A percentile compares a stretch with the other conserved stretches of the same genome.
These are phyloP conservation scores for Hanseniaspora pseudoguilliermondii DNA, from an alignment of 805 yeast species.

Conservation along the genomic window DNA sequence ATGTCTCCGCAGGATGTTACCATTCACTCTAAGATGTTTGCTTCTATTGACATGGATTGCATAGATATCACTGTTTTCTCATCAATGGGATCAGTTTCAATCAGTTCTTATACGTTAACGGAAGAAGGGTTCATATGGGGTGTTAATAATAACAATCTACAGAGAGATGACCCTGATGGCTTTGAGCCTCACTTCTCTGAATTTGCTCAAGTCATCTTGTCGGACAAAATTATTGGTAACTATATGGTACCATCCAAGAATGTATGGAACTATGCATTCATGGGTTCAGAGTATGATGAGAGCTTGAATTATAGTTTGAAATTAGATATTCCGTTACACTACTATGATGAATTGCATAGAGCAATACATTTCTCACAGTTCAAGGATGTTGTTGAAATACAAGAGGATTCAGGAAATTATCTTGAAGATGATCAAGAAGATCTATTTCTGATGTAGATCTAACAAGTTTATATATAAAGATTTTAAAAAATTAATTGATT, in stretches of 20 bases:
- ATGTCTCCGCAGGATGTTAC: constrained; percentile 63
- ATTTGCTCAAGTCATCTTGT: constrained; percentile 55
- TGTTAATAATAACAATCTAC: constrained; percentile 39
- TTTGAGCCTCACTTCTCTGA: constrained; percentile 48
- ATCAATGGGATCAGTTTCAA: constrained; percentile 72
- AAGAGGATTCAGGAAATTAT: constrained; percentile 19
- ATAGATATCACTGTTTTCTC: constrained; percentile 56
- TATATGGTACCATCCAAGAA: constrained; percentile 75
- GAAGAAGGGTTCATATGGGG: constrained; percentile 77
- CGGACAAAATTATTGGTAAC: constrained; percentile 66
- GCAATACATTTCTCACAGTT: constrained; percentile 76
- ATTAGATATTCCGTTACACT: constrained; percentile 66
- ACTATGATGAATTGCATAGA: constrained; percentile 76
- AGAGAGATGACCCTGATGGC: constrained; percentile 51
- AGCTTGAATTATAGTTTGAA: constrained; percentile 50
- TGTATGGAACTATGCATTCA: constrained; percentile 83
- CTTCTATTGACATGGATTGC: constrained; percentile 28
- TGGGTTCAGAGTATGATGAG: constrained; percentile 71
- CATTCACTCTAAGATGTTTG: constrained; percentile 35
- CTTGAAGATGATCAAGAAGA: constrained; percentile 56
- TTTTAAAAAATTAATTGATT: not conserved
- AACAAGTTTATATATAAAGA: constrained; percentile 34
- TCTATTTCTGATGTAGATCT: constrained; percentile 29
- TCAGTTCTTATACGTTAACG: constrained; percentile 51
- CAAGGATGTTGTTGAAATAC: constrained; percentile 45